These are phyloP conservation scores for Xylaria multiplex DNA, from an alignment of 2,329 filamentous ascomycete species.

Conservation along the genomic window DNA sequence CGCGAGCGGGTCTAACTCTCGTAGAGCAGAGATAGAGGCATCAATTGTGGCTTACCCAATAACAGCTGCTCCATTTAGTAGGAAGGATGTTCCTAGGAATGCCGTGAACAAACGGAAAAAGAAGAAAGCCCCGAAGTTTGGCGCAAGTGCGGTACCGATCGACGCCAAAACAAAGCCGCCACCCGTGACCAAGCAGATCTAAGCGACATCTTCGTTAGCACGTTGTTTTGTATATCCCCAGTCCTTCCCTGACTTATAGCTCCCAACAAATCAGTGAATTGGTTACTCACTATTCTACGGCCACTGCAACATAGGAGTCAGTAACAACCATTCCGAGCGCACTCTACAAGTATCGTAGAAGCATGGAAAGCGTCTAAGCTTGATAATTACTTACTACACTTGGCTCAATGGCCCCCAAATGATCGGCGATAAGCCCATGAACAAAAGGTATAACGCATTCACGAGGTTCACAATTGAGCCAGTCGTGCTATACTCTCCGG, in stretches of 20 bases:
- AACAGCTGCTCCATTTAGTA: constrained; percentile 76
- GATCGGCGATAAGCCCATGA: constrained; percentile 76
- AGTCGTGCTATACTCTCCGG: constrained; percentile 70
- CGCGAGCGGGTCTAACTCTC: not conserved
- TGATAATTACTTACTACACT: constrained; percentile 54
- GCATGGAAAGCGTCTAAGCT: not conserved
- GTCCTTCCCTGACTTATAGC: not conserved
- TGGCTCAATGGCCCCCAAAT: constrained; percentile 79
- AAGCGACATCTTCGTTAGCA: constrained; percentile 15
- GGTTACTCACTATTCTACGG: constrained; percentile 61
- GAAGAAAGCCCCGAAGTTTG: constrained; percentile 76
- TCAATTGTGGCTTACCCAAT: constrained; percentile 61
- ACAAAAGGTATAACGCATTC: constrained; percentile 76
- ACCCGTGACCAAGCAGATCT: constrained; percentile 69
- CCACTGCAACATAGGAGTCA: constrained; percentile 49
- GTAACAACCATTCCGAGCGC: not conserved
- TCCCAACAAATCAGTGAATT: not conserved
- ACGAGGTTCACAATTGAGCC: constrained; percentile 76
- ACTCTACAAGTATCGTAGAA: not conserved
- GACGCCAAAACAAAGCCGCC: constrained; percentile 74
- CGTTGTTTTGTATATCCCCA: not conserved
- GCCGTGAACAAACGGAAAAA: constrained; percentile 79
- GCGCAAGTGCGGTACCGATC: constrained; percentile 77
- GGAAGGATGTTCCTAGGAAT: constrained; percentile 78
- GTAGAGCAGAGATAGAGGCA: not conserved